Evolutionary conservation across 768 basidiomycete genomes (phyloP), one percentile per base, ranked within the genome.

Genomic region (Naematelia aurantialba): DNA sequence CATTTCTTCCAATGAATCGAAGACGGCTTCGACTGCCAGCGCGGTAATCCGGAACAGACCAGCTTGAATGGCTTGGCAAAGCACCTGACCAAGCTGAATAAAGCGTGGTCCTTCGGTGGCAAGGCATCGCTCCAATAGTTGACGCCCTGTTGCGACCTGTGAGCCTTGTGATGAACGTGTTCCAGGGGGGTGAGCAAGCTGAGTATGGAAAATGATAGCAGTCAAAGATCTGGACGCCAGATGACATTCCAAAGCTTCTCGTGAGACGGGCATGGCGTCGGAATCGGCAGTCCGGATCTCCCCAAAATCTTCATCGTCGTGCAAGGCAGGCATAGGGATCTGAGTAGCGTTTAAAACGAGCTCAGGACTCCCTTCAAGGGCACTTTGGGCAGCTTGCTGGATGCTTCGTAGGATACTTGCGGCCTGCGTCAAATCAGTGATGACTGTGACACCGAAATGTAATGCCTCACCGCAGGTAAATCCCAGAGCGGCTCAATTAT

Each of bases 381-480:
- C 56, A 26, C 3, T 26, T 25, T n/a, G 30, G 19, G 47, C 19
- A 17, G 56, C 25, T 13, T 27, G 22, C 13, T 22, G 13, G 27
- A 14, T 39, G 42, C 52, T 50, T 45, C 31, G 25, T 2, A 52
- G 42, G 26, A 34, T 5, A n/a, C 13, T 53, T 34, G 2, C 17
- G 4, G 24, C 21, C 34, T 39, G 17, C 34, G 34, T 39, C 17
- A 39, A 8, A 39, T 39, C 17, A 39, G 34, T 39, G 34, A 17
- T 17, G 8, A 39, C 34, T 17, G 34, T 8, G 34, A 39, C 17
- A 39, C 13, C 12, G 19, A 24, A n/a, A 14, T 5, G 29, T 55
- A 19, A 34, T 19, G 10, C 80, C 84, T 69, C 64, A 91, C 90
- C 65, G 89, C 88, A 45, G 80, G 67, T 59, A 83, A 83, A 59